Evolutionary conservation across 2,329 filamentous ascomycete genomes (phyloP).

Genomic region (Aspergillus sp.): DNA sequence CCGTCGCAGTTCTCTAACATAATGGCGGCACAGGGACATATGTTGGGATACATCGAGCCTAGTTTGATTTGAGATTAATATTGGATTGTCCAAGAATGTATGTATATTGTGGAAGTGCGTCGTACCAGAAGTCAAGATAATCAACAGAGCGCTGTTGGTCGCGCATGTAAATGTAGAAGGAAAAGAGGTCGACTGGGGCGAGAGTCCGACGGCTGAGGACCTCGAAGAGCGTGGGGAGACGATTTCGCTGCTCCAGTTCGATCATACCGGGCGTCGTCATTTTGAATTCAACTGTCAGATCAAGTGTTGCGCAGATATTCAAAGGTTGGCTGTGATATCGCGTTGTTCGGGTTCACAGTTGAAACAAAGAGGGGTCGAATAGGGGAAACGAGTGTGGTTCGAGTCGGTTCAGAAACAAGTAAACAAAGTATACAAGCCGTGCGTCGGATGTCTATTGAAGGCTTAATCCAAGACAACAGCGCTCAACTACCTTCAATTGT

Average conservation of each 20-base stretch:
- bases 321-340: neutral
- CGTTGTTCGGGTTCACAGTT: constrained; percentile 1
- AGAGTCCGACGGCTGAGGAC: constrained; percentile 92
- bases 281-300: constrained; percentile 10
- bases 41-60: constrained; percentile 99
- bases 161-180: constrained; percentile 99
- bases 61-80: constrained; percentile 15
- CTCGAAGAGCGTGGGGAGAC: constrained; percentile 92
- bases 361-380: constrained; percentile 17
- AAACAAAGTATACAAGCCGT: constrained; percentile 8
- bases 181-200: constrained; percentile 93
- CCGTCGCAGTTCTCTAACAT: constrained; percentile 89
- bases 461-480: neutral
- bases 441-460: neutral
- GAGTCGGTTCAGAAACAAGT: constrained; percentile 9
- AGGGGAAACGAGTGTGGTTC: constrained; percentile 12
- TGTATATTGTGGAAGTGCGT: neutral
- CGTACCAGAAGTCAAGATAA: constrained; percentile 96
- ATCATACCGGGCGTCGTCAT: constrained; percentile 32
- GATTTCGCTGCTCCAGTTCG: constrained; percentile 64
- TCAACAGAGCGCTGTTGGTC: constrained; percentile 98
- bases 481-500: constrained; percentile 3
- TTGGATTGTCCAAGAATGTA: neutral
- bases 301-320: neutral
- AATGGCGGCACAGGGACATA: constrained; percentile 94